Evolutionary conservation across 2,329 filamentous ascomycete genomes (phyloP).

Genomic region (Nothopassalora personata): DNA sequence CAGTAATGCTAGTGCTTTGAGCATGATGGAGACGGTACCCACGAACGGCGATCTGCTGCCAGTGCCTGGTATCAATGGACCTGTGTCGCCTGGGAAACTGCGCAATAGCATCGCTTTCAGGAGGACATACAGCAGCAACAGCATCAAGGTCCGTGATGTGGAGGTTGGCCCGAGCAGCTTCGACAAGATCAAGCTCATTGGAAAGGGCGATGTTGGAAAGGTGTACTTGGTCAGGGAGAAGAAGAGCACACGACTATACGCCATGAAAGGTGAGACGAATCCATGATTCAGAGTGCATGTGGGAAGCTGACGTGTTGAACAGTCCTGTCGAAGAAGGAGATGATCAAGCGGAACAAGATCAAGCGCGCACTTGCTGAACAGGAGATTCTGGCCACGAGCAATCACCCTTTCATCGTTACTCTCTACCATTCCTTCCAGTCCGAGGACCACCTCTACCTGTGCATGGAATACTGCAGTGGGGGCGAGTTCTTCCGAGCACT

Average conservation of each 20-base stretch:
- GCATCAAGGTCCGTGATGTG: constrained; percentile 95
- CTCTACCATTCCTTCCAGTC: constrained; percentile 99
- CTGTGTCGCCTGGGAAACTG: constrained; percentile 62
- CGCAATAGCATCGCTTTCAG: constrained; percentile 69
- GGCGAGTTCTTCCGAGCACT: constrained; percentile 97
- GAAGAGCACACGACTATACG: constrained; percentile 90
- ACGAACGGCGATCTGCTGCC: constrained; percentile 33
- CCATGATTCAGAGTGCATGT: not conserved
- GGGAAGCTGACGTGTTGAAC: constrained; percentile 8
- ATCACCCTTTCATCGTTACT: constrained; percentile 98
- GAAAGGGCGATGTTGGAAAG: constrained; percentile 97
- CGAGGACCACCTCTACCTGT: constrained; percentile 96
- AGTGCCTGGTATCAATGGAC: constrained; percentile 48
- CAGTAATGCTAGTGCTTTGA: constrained; percentile 41
- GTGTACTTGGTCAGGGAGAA: constrained; percentile 97
- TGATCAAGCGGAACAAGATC: constrained; percentile 99
- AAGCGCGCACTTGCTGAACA: constrained; percentile 96
- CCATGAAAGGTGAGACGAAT: constrained; percentile 80
- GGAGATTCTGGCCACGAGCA: constrained; percentile 96
- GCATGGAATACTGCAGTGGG: constrained; percentile 99
- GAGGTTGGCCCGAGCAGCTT: constrained; percentile 94
- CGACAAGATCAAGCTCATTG: constrained; percentile 99
- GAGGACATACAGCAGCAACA: constrained; percentile 96
- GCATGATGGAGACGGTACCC: constrained; percentile 47
- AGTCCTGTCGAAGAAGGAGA: constrained; percentile 99